phyloP scores from a whole-genome alignment of 108 stramenopile genomes.

The Cyclostephanos tholiformis region DNA sequence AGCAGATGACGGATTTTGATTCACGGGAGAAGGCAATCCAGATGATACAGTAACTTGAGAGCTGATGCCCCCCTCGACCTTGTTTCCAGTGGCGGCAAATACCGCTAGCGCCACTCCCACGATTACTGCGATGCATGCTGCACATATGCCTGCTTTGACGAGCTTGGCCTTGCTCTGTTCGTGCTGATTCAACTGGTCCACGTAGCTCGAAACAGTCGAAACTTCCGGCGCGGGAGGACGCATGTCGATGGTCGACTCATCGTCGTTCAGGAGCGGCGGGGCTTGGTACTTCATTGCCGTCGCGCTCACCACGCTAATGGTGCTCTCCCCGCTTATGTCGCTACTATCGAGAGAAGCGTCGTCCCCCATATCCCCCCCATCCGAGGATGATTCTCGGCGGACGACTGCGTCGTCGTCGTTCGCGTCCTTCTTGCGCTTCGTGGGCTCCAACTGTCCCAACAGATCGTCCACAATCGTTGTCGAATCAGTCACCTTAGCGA shows the following conservation, averaged over 20 bases:
- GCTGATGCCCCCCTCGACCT: background rate
- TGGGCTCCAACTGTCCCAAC: background rate
- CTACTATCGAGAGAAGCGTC: constrained; percentile 27
- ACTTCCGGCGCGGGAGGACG: constrained; percentile 47
- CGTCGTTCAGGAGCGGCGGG: constrained; percentile 45
- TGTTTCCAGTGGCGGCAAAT: constrained; percentile 16
- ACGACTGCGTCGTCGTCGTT: constrained; percentile 4
- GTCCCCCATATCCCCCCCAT: background rate
- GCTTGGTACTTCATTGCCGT: constrained; percentile 8
- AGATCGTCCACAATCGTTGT: background rate
- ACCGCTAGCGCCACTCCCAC: constrained; percentile 39
- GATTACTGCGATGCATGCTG: constrained; percentile 30
- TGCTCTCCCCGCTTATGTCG: constrained; percentile 18
- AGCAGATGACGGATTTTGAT: constrained; percentile 1
- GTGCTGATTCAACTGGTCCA: constrained; percentile 42
- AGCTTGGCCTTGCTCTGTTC: constrained; percentile 27
- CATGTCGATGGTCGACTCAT: constrained; percentile 46
- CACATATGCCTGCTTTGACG: constrained; percentile 28
- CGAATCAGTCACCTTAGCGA: constrained; percentile 16
- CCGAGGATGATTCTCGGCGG: background rate
- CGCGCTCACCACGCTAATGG: background rate
- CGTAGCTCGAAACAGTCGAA: constrained; percentile 42
- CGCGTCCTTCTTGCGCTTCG: background rate
- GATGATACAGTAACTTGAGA: constrained; percentile 3
- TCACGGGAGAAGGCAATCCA: background rate